phyloP scores from a whole-genome alignment of 2,329 filamentous ascomycete genomes.

The Cladosporium oxysporum region DNA sequence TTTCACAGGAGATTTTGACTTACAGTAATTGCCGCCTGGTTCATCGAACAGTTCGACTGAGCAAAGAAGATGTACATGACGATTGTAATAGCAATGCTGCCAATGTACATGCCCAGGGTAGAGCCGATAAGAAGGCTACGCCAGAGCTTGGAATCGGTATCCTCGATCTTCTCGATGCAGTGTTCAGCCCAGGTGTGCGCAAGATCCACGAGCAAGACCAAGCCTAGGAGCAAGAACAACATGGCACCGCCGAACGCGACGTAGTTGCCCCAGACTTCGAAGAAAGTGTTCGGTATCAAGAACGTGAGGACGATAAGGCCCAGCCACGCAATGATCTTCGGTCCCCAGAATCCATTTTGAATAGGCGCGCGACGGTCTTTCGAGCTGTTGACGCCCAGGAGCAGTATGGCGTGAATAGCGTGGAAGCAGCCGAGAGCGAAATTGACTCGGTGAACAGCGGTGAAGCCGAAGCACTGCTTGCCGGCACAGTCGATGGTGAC shows the following conservation, averaged over 20 bases:
- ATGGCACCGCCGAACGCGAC: constrained; percentile 85
- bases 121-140: constrained; percentile 85
- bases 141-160: constrained; percentile 82
- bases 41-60: constrained; percentile 79
- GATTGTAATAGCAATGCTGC: constrained; percentile 89
- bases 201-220: constrained; percentile 90
- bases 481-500: constrained; percentile 87
- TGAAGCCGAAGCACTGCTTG: constrained; percentile 90
- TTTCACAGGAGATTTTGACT: constrained; percentile 29
- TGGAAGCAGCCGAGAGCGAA: constrained; percentile 96
- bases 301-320: constrained; percentile 86
- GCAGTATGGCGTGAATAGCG: constrained; percentile 76
- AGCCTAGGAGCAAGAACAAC: constrained; percentile 87
- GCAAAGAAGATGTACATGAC: constrained; percentile 98
- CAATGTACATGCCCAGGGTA: constrained; percentile 89
- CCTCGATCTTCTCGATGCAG: constrained; percentile 90
- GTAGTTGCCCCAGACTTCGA: constrained; percentile 94
- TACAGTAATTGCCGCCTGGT: constrained; percentile 87
- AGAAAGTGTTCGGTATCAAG: constrained; percentile 92
- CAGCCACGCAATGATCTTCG: constrained; percentile 89
- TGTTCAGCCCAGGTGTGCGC: constrained; percentile 98
- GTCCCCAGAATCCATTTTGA: constrained; percentile 99
- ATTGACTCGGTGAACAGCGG: constrained; percentile 96
- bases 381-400: constrained; percentile 83
- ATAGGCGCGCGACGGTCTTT: constrained; percentile 84